Base-by-base conservation (phyloP, 2,329 filamentous ascomycete species). In the Aspergillus nomiae region DNA sequence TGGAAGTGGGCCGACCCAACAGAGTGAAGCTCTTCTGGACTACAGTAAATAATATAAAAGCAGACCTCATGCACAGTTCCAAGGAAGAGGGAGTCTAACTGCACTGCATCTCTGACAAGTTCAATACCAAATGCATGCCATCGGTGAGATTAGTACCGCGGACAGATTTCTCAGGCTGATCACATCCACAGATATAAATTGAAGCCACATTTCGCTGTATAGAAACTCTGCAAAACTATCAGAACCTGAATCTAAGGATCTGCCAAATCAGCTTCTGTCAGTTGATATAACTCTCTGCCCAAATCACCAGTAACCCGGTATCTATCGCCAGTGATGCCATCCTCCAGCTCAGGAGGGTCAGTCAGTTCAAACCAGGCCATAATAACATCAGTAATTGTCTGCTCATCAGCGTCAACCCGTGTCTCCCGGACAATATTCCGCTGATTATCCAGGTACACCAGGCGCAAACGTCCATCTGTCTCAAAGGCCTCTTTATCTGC, bases 291-390 rank as follows among this genome's bases (percentile, higher is more conserved):
- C 26, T 56, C 51, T 45, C 53, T 57, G 26, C 57, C 51, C 43
- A 63, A 56, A 48, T 63, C 61, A 51, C 61, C 61, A 41, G 45
- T 46, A 50, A 57, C 51, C n/a, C 61, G 57, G 58, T 79, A 67
- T 41, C 56, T 58, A 34, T 63, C 59, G 32, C 58, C 58, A 46
- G 54, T 60, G 26, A 45, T 46, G n/a, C 62, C 53, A 19, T 57
- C 55, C 26, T 57, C 55, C 26, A 57, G 28, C 14, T 46, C 55
- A 38, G 26, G 38, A 9, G 38, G 55, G 5, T 43, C 34, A 34
- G 36, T 57, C 41, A 57, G 26, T 41, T 57, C 34, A 57, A 43
- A 38, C 38, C 55, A 57, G 38, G 36, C 41, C 38, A 57, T 57
- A n/a, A 57, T 57, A 21, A 57, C n/a, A n/a, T 57, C 55, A 12